These are phyloP conservation scores for Dacryopinax spathularia DNA, from an alignment of 768 basidiomycete species.

Conservation along the genomic window DNA sequence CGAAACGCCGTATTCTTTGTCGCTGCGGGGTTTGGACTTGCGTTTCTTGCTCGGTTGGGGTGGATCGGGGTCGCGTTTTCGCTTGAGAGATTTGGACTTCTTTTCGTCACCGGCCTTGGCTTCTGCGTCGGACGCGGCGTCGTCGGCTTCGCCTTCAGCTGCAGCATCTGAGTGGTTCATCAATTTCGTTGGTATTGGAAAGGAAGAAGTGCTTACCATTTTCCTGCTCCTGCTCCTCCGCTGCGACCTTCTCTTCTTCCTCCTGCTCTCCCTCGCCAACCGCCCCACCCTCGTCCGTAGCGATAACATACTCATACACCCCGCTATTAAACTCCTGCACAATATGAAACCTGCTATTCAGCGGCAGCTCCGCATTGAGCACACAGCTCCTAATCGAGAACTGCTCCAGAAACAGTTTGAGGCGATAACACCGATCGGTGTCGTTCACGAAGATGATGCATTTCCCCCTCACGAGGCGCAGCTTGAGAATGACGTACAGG, in stretches of 20 bases:
- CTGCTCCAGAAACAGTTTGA: slow-evolving; percentile 96
- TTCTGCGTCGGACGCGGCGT: background rate
- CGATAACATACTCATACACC: slow-evolving; percentile 96
- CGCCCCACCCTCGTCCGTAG: slow-evolving; percentile 75
- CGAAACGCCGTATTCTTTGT: slow-evolving; percentile 83
- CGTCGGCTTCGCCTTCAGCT: background rate
- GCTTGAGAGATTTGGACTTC: slow-evolving; percentile 30
- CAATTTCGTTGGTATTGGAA: no score
- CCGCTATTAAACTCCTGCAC: slow-evolving; percentile 99
- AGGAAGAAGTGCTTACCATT: background rate
- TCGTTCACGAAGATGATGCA: slow-evolving; percentile 93
- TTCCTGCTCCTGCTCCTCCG: background rate
- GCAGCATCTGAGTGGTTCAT: slow-evolving; percentile 2
- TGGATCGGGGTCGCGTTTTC: slow-evolving; percentile 22
- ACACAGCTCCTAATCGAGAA: slow-evolving; percentile 95
- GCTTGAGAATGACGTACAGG: slow-evolving; percentile 89
- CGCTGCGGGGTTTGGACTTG: slow-evolving; percentile 23
- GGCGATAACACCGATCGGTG: slow-evolving; percentile 82
- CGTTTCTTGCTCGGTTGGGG: slow-evolving; percentile 25
- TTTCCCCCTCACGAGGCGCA: slow-evolving; percentile 91
- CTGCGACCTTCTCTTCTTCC: slow-evolving; percentile 29
- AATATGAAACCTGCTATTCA: slow-evolving; percentile 87
- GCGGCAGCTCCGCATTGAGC: slow-evolving; percentile 84
- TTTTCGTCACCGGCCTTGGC: slow-evolving; percentile 1
- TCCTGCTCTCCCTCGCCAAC: slow-evolving; percentile 39